phyloP scores from a whole-genome alignment of 208 protist genomes.

The Crithidia sp. region DNA sequence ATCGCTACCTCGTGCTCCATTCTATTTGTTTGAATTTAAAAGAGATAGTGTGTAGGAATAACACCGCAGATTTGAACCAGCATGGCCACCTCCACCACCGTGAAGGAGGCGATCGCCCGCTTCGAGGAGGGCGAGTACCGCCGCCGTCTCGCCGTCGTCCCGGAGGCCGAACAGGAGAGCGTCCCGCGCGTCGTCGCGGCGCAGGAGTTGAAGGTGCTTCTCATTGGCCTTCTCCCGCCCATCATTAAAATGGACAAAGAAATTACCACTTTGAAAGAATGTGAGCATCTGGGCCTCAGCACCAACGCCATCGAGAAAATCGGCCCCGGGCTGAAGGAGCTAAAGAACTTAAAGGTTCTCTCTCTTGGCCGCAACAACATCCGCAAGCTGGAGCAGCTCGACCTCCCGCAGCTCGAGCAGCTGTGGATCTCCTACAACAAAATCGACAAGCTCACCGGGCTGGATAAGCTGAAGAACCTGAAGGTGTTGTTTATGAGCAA shows the following conservation, averaged over 20 bases:
- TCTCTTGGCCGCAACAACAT: slow-evolving; percentile 95
- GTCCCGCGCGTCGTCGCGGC: slow-evolving; percentile 74
- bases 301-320: slow-evolving; percentile 97
- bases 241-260: slow-evolving; percentile 96
- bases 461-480: slow-evolving; percentile 94
- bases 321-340: slow-evolving; percentile 86
- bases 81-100: slow-evolving; percentile 62
- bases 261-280: slow-evolving; percentile 84
- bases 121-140: slow-evolving; percentile 84
- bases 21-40: too few species aligned
- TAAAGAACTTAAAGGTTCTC: slow-evolving; percentile 93
- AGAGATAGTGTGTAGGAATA: too few species aligned
- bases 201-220: slow-evolving; percentile 81
- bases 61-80: not conserved
- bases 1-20: too few species aligned
- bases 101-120: slow-evolving; percentile 84
- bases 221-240: slow-evolving; percentile 91
- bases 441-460: slow-evolving; percentile 93
- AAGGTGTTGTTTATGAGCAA: slow-evolving; percentile 94
- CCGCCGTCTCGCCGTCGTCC: slow-evolving; percentile 39
- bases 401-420: slow-evolving; percentile 93
- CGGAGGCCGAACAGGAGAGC: slow-evolving; percentile 60
- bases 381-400: slow-evolving; percentile 96
- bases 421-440: slow-evolving; percentile 97
- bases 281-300: slow-evolving; percentile 92